Evolutionary conservation across 768 basidiomycete species (phyloP).

Genomic region (Pleurotus tuoliensis): DNA sequence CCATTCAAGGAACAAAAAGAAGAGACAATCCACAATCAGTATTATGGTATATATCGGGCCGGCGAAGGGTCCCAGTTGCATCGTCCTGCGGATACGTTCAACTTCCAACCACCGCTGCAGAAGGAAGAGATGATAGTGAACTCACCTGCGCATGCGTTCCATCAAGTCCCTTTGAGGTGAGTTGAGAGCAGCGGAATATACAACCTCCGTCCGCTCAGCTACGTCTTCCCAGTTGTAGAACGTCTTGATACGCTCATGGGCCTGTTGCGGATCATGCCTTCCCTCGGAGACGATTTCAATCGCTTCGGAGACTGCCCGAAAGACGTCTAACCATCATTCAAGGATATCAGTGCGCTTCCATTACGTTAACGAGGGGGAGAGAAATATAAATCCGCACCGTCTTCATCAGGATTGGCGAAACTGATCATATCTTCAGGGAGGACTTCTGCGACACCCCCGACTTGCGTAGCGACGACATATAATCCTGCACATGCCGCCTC

Average conservation of each 20-base stretch:
- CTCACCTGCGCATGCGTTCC: conserved; percentile 72
- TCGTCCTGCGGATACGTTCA: conserved; percentile 44
- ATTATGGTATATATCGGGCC: conserved; percentile 90
- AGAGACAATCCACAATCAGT: conserved; percentile 83
- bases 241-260: conserved; percentile 71
- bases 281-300: conserved; percentile 65
- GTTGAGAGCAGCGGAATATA: conserved; percentile 69
- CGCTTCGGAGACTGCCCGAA: conserved; percentile 79
- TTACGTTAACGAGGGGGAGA: not conserved
- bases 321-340: conserved; percentile 55
- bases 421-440: conserved; percentile 93
- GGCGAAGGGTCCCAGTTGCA: conserved; percentile 72
- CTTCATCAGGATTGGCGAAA: conserved; percentile 90
- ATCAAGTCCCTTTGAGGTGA: conserved; percentile 66
- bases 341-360: not conserved
- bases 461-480: conserved; percentile 90
- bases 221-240: conserved; percentile 91
- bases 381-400: conserved; percentile 53
- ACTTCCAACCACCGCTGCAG: no score
- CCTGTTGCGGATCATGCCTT: conserved; percentile 67
- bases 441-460: conserved; percentile 95
- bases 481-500: conserved; percentile 95
- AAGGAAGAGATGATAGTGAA: not conserved
- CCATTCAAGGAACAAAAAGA: conserved; percentile 83
- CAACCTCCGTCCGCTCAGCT: conserved; percentile 74